phyloP scores from a whole-genome alignment of 2,329 filamentous ascomycete species.

The Fusarium luffae region DNA sequence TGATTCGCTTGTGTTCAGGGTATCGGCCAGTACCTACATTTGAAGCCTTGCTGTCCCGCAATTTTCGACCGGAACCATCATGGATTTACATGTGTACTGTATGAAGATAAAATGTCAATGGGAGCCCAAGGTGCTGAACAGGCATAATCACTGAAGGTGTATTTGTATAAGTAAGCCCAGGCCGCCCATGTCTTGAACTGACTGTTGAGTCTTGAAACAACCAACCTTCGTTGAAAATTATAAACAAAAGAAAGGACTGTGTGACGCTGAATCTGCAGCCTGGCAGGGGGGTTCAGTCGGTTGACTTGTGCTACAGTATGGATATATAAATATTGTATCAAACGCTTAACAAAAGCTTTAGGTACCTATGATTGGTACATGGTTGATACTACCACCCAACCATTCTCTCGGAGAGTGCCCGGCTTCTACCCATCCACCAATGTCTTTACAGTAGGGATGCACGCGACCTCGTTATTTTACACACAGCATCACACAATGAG shows the following conservation, averaged over 20 bases:
- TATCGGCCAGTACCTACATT: neutral
- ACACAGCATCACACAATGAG: neutral
- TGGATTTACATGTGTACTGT: slow-evolving; percentile 7
- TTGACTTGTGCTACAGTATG: slow-evolving; percentile 23
- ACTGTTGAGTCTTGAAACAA: neutral
- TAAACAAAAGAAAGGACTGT: neutral
- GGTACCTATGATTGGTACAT: neutral
- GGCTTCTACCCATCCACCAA: slow-evolving; percentile 8
- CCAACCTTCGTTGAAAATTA: neutral
- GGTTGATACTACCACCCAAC: neutral
- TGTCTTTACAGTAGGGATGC: slow-evolving; percentile 8
- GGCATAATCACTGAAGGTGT: neutral
- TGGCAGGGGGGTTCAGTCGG: slow-evolving; percentile 27
- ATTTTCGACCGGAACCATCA: neutral
- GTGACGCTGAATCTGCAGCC: slow-evolving; percentile 10
- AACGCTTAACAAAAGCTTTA: too few species aligned
- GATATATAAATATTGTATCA: neutral
- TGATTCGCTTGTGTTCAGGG: slow-evolving; percentile 21
- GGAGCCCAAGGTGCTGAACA: neutral
- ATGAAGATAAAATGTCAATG: neutral
- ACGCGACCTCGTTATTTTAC: slow-evolving; percentile 27
- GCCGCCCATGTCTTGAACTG: slow-evolving; percentile 16
- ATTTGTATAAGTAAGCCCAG: slow-evolving; percentile 1
- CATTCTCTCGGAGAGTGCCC: neutral
- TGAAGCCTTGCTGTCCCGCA: slow-evolving; percentile 4